A percentile compares a stretch with the other conserved stretches of the same genome.
Evolutionary conservation across 2,329 filamentous ascomycete species (phyloP).

Genomic region (Nigrospora sphaerica): DNA sequence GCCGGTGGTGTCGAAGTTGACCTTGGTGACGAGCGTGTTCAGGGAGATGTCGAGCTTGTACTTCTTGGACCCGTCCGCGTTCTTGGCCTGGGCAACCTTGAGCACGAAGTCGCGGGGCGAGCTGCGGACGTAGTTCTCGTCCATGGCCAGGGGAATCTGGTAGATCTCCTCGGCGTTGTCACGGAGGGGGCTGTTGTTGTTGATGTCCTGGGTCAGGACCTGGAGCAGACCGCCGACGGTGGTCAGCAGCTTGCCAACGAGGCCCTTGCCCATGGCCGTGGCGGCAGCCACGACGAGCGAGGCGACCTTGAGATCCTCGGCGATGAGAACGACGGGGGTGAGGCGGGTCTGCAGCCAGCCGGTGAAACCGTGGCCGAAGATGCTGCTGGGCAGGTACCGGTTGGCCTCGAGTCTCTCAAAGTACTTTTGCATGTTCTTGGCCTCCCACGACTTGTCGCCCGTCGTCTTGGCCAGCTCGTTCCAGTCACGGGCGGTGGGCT

Average conservation of each 20-base stretch:
- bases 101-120: conserved; percentile 46
- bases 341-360: conserved; percentile 16
- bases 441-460: conserved; percentile 17
- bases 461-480: conserved; percentile 31
- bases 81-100: conserved; percentile 38
- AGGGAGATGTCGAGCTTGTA: conserved; percentile 29
- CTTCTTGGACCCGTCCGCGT: conserved; percentile 34
- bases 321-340: conserved; percentile 32
- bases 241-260: conserved; percentile 5
- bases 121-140: conserved; percentile 28
- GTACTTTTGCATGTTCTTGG: conserved; percentile 16
- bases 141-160: conserved; percentile 44
- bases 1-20: conserved; percentile 26
- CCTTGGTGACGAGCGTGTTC: conserved; percentile 31
- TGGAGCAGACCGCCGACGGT: conserved; percentile 21
- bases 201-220: conserved; percentile 33
- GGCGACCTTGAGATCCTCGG: conserved; percentile 37
- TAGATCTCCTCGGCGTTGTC: conserved; percentile 10
- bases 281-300: conserved; percentile 37
- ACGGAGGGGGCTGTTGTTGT: neutral
- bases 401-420: conserved; percentile 17
- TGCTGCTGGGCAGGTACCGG: conserved; percentile 28
- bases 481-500: conserved; percentile 36
- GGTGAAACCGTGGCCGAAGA: conserved; percentile 19
- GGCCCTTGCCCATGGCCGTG: conserved; percentile 27